Evolutionary conservation across 2,329 filamentous ascomycete species (phyloP).

Genomic region (Cladosporium sp.): DNA sequence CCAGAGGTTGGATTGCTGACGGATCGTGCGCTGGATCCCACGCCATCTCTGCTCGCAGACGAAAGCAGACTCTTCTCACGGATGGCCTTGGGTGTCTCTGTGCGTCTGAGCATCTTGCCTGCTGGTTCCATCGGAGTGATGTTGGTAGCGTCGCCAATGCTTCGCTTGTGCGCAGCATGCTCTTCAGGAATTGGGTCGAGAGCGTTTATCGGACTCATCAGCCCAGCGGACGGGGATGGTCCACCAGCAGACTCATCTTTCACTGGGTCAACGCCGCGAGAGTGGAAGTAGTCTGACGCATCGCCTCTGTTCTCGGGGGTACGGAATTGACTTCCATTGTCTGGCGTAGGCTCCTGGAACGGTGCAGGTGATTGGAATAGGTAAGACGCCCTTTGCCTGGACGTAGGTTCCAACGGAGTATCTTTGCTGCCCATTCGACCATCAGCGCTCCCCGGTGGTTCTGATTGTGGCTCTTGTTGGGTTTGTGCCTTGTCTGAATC

Average conservation of each 20-base stretch:
- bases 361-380: slow-evolving; percentile 47
- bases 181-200: slow-evolving; percentile 56
- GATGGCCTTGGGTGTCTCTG: slow-evolving; percentile 44
- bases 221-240: slow-evolving; percentile 23
- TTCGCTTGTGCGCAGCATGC: slow-evolving; percentile 38
- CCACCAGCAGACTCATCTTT: not conserved
- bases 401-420: slow-evolving; percentile 44
- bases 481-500: slow-evolving; percentile 25
- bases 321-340: not conserved
- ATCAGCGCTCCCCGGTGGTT: slow-evolving; percentile 17
- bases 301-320: slow-evolving; percentile 12
- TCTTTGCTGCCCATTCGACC: slow-evolving; percentile 28
- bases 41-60: slow-evolving; percentile 4
- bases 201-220: slow-evolving; percentile 30
- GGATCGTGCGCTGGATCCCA: slow-evolving; percentile 19
- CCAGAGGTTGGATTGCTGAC: slow-evolving; percentile 35
- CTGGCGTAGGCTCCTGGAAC: not conserved
- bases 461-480: slow-evolving; percentile 20
- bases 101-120: slow-evolving; percentile 42
- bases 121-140: slow-evolving; percentile 12
- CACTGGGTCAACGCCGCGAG: not conserved
- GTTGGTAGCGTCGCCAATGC: slow-evolving; percentile 38
- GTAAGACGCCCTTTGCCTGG: slow-evolving; percentile 49
- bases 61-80: slow-evolving; percentile 33
- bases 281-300: slow-evolving; percentile 21